Evolutionary conservation across 164 flowering plant genomes (phyloP), one percentile per base, ranked within the genome.

Genomic region (Nymphaea thermarum): DNA sequence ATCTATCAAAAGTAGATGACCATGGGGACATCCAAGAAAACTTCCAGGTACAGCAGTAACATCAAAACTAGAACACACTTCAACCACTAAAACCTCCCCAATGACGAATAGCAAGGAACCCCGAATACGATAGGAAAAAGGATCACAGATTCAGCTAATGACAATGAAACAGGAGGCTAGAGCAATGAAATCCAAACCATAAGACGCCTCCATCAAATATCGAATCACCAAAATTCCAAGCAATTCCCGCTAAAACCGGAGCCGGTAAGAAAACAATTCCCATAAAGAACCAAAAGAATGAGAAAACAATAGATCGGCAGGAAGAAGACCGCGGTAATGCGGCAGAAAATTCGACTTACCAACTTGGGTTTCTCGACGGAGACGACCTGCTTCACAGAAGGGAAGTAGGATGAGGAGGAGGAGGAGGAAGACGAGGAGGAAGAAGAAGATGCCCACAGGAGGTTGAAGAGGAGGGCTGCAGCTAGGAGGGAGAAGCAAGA

Each of bases 401-500:
- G 42, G 16, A 3, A 10, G 25, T 5, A 10, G 42, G 36, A n/a
- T 7, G 64, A 61, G 7, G 25, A 17, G 78, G 74, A 75, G 65
- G 67, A 76, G 3, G 80, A 70, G 1, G 76, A 18, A 4, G 73
- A 53, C 43, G 73, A 47, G 65, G 79, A 66, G 7, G 82, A 77
- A 3, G 81, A 78, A 66, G 87, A 82, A 42, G 85, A 83, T 36
- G 87, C 83, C 87, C 87, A 88, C 36, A 81, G 45, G 47, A 75
- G 68, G 79, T 83, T 78, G 6, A 71, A 73, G 43, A 82, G 51
- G 36, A 83, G 72, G 55, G 78, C 85, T 17, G 68, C 71, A 5
- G 74, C 86, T 2, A 88, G 68, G 41, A 88, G 79, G 11, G 77
- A 75, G 2, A 65, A 71, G 42, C 71, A 76, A 0, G 75, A 44